phyloP scores from a whole-genome alignment of 176 grass and related monocot species.

The Bromus sterilis region DNA sequence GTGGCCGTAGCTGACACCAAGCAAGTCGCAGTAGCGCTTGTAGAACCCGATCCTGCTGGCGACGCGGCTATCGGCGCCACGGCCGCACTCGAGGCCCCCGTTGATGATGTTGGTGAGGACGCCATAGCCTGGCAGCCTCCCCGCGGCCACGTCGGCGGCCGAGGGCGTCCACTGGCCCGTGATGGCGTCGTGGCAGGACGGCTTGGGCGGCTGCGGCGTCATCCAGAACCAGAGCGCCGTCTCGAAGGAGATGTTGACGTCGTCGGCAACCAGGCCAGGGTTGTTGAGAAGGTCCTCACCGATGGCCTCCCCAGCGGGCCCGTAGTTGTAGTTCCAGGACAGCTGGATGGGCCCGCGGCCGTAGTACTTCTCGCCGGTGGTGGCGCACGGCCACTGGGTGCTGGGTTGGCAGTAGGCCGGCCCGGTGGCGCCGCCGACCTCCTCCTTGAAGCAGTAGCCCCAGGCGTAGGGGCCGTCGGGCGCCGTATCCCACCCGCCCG shows the following conservation, averaged over 20 bases:
- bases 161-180: background rate
- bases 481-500: background rate
- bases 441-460: conserved; percentile 22
- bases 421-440: background rate
- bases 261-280: conserved; percentile 28
- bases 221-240: conserved; percentile 22
- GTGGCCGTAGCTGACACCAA: conserved; percentile 28
- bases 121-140: background rate
- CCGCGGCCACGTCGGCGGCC: background rate
- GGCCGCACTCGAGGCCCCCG: conserved; percentile 13
- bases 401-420: conserved; percentile 8
- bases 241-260: too few species aligned
- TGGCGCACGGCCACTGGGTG: conserved; percentile 1
- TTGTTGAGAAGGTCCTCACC: conserved; percentile 15
- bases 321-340: conserved; percentile 41
- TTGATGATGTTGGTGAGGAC: conserved; percentile 31
- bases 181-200: conserved; percentile 17
- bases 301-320: background rate
- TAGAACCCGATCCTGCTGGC: conserved; percentile 32
- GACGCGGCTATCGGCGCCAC: background rate
- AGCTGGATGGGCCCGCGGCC: conserved; percentile 30
- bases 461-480: background rate
- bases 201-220: background rate
- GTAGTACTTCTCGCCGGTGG: conserved; percentile 15
- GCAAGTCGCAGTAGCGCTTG: conserved; percentile 33